phyloP scores from a whole-genome alignment of 73 alveolate species.

The Paramecium caudatum region DNA sequence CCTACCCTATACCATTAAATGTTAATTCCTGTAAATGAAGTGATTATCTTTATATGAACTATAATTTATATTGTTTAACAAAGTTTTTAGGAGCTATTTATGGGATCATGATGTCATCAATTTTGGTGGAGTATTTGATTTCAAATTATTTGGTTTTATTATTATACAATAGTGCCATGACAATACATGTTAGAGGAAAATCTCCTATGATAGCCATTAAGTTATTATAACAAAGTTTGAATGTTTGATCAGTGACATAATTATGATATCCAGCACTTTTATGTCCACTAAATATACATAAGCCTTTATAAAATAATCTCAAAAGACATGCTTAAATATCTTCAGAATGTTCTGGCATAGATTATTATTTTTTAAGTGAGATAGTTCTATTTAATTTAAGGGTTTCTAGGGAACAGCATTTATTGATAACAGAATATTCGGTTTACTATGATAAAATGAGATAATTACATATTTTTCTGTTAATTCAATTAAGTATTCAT shows the following conservation, averaged over 20 bases:
- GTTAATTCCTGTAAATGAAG: slow-evolving; percentile 2
- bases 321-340: slow-evolving; percentile 27
- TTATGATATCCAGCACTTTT: slow-evolving; percentile 65
- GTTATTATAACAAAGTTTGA: slow-evolving; percentile 57
- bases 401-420: slow-evolving; percentile 3
- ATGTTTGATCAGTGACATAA: slow-evolving; percentile 28
- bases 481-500: slow-evolving; percentile 32
- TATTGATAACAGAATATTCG: slow-evolving; percentile 44
- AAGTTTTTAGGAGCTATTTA: slow-evolving; percentile 42
- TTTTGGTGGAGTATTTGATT: slow-evolving; percentile 44
- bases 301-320: slow-evolving; percentile 27
- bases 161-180: slow-evolving; percentile 13
- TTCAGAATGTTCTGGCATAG: slow-evolving; percentile 62
- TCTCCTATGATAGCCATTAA: slow-evolving; percentile 51
- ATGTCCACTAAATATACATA: slow-evolving; percentile 63
- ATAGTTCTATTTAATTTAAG: slow-evolving; percentile 45
- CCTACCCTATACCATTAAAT: slow-evolving; percentile 46
- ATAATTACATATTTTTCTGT: slow-evolving; percentile 9
- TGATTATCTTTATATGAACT: slow-evolving; percentile 33
- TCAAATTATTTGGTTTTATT: neutral
- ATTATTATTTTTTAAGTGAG: slow-evolving; percentile 43
- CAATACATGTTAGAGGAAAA: slow-evolving; percentile 51
- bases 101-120: slow-evolving; percentile 62
- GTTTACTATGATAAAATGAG: neutral
- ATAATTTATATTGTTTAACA: slow-evolving; percentile 37